phyloP scores from a whole-genome alignment of 108 stramenopile genomes.

The Pseudonitzschia multiseries region DNA sequence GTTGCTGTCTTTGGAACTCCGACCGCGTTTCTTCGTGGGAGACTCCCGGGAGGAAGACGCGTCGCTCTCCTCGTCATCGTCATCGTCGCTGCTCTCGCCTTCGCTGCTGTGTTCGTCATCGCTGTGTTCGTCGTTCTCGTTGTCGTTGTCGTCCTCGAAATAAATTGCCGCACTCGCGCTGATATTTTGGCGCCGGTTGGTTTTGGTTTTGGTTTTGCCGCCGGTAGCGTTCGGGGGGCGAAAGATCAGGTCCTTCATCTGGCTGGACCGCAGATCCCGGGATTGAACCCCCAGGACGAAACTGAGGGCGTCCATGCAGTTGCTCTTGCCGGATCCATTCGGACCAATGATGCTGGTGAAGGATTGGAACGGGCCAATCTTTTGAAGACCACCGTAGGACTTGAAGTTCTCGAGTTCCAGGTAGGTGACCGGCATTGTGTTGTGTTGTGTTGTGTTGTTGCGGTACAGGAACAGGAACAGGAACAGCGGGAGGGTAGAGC shows the following conservation, averaged over 20 bases:
- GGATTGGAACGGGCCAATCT: slow-evolving; percentile 93
- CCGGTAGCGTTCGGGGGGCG: slow-evolving; percentile 61
- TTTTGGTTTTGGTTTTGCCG: no score
- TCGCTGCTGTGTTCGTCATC: slow-evolving; percentile 23
- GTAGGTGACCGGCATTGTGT: slow-evolving; percentile 50
- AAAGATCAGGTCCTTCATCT: slow-evolving; percentile 95
- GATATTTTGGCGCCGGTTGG: slow-evolving; percentile 27
- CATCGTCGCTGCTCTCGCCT: slow-evolving; percentile 21
- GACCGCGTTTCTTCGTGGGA: slow-evolving; percentile 73
- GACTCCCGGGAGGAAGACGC: slow-evolving; percentile 39
- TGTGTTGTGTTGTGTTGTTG: no score
- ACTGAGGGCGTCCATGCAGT: slow-evolving; percentile 91
- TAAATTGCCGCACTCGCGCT: slow-evolving; percentile 30
- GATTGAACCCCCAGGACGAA: slow-evolving; percentile 98
- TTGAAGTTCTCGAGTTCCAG: slow-evolving; percentile 99
- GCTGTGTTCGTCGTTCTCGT: slow-evolving; percentile 21
- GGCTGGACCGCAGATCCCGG: slow-evolving; percentile 84
- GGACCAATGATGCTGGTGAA: slow-evolving; percentile 96
- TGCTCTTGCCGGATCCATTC: slow-evolving; percentile 80
- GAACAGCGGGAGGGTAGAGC: no score
- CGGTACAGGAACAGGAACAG: no score
- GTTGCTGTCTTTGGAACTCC: no score
- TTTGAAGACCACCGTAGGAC: slow-evolving; percentile 90
- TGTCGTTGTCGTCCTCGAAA: slow-evolving; percentile 31
- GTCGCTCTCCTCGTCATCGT: slow-evolving; percentile 19